These are phyloP conservation scores for Lipomyces japonicus DNA, from an alignment of 805 yeast genomes.

Conservation along the genomic window DNA sequence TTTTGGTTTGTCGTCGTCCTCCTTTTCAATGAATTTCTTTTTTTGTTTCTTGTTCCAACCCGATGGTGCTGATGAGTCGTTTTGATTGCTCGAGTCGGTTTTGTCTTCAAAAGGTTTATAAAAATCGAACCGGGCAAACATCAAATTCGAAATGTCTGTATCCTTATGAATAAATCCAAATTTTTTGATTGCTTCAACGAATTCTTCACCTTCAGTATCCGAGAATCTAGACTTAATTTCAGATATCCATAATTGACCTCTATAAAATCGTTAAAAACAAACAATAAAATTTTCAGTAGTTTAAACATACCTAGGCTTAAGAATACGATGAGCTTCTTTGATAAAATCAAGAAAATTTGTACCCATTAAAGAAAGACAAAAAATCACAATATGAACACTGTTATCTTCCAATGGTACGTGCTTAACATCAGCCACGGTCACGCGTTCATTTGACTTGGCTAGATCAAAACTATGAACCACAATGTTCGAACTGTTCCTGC, in stretches of 20 bases:
- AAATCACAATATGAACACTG: conserved; percentile 82
- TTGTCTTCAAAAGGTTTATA: conserved; percentile 57
- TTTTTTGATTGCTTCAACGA: conserved; percentile 69
- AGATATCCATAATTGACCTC: conserved; percentile 96
- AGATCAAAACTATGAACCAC: conserved; percentile 87
- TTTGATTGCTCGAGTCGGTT: conserved; percentile 48
- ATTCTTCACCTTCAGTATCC: conserved; percentile 56
- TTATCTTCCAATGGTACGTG: conserved; percentile 79
- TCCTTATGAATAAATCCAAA: conserved; percentile 82
- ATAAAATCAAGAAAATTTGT: conserved; percentile 91
- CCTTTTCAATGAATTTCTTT: conserved; percentile 58
- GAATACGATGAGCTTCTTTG: conserved; percentile 79
- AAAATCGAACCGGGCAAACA: conserved; percentile 94
- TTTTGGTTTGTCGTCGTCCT: conserved; percentile 59
- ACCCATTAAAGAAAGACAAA: conserved; percentile 95
- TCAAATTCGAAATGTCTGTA: conserved; percentile 82
- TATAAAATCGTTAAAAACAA: conserved; percentile 20
- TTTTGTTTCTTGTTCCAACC: conserved; percentile 30
- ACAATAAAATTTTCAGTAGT: neutral
- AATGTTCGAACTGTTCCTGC: conserved; percentile 41
- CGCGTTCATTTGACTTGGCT: conserved; percentile 79
- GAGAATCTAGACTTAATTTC: conserved; percentile 90
- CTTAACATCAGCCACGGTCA: conserved; percentile 95
- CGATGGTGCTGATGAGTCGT: conserved; percentile 53
- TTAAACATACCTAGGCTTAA: conserved; percentile 53